Evolutionary conservation across 345 rosid species (phyloP).

Genomic region (Eucalyptus microcorys): DNA sequence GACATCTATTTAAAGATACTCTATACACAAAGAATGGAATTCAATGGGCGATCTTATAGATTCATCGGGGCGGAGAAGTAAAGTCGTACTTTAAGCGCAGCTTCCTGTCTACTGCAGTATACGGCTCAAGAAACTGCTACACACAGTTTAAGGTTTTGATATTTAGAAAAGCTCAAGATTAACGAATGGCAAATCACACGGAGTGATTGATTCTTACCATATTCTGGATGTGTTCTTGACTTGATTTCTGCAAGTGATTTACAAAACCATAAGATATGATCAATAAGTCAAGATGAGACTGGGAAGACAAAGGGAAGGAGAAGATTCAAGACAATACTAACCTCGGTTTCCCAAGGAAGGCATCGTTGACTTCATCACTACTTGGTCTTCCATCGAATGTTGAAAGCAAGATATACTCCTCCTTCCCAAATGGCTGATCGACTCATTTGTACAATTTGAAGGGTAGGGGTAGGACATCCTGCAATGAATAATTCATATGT

Average conservation of each 20-base stretch:
- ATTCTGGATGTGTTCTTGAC: neutral
- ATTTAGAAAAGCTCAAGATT: neutral
- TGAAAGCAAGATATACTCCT: conserved; percentile 49
- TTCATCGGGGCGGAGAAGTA: neutral
- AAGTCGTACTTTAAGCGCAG: too few species aligned
- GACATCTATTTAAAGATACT: neutral
- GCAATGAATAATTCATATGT: neutral
- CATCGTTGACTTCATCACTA: conserved; percentile 58
- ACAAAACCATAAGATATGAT: neutral
- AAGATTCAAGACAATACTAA: neutral
- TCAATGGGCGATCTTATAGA: neutral
- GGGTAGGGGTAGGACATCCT: conserved; percentile 65
- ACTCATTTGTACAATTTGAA: conserved; percentile 70
- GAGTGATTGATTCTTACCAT: neutral
- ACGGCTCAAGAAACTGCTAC: conserved; percentile 1
- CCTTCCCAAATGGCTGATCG: conserved; percentile 35
- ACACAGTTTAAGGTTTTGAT: neutral
- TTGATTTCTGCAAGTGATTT: neutral
- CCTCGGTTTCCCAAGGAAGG: conserved; percentile 67
- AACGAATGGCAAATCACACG: neutral
- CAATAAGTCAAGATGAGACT: neutral
- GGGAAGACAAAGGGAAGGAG: neutral
- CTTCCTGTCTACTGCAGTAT: neutral
- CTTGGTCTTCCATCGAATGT: conserved; percentile 47
- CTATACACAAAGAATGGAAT: neutral